phyloP scores from a whole-genome alignment of 83 land plant genomes.

The Picea abies region DNA sequence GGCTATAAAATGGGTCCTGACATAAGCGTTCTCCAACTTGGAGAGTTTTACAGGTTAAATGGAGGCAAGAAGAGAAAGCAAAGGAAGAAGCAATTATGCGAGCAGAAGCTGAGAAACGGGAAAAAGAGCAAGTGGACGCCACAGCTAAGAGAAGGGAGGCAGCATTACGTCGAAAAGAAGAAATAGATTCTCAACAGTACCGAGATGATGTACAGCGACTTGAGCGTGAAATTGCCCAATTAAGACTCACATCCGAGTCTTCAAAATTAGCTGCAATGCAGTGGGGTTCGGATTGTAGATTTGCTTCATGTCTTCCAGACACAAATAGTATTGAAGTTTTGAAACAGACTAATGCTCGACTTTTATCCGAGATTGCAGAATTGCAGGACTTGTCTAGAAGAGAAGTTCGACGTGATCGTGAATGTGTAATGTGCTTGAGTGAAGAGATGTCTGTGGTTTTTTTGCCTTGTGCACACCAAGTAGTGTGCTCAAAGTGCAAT shows the following conservation, averaged over 20 bases:
- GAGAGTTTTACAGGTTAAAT: slow-evolving; percentile 57
- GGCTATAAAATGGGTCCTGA: neutral
- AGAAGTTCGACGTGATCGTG: slow-evolving; percentile 73
- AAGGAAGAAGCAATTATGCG: slow-evolving; percentile 65
- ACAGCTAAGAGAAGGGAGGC: slow-evolving; percentile 67
- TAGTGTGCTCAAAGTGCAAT: slow-evolving; percentile 59
- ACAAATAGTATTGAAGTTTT: slow-evolving; percentile 12
- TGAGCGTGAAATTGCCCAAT: slow-evolving; percentile 57
- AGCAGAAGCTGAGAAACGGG: slow-evolving; percentile 53
- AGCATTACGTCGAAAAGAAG: slow-evolving; percentile 52
- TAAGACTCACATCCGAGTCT: slow-evolving; percentile 57
- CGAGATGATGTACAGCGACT: slow-evolving; percentile 66
- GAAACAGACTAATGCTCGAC: slow-evolving; percentile 20
- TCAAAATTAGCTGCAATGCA: slow-evolving; percentile 59
- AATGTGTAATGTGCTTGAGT: slow-evolving; percentile 93
- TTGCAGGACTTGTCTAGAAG: slow-evolving; percentile 29
- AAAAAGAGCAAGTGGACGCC: slow-evolving; percentile 68
- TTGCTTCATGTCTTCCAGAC: slow-evolving; percentile 29
- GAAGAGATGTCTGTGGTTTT: slow-evolving; percentile 75
- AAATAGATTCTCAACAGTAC: slow-evolving; percentile 52
- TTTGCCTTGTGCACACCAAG: slow-evolving; percentile 78
- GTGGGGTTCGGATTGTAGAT: slow-evolving; percentile 45
- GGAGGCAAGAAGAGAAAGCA: slow-evolving; percentile 74
- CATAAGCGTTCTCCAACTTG: neutral
- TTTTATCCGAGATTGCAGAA: slow-evolving; percentile 21